Percentiles rank a stretch among this genome's conserved stretches.
phyloP scores from a whole-genome alignment of 2,329 filamentous ascomycete genomes.

The Nemania sp. region DNA sequence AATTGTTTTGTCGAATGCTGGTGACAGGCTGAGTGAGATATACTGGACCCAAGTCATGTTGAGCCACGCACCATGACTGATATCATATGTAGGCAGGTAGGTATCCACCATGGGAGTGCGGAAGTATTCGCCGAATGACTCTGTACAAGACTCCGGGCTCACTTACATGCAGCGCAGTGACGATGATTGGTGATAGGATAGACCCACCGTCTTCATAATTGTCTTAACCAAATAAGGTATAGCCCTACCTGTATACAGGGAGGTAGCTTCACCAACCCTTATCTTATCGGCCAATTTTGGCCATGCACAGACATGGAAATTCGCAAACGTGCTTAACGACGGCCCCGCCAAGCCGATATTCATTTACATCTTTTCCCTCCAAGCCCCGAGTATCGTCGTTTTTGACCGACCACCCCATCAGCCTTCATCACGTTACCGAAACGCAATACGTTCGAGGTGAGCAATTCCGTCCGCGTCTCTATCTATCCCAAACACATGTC shows the following conservation, averaged over 20 bases:
- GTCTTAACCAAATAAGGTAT: background rate
- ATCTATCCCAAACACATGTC: background rate
- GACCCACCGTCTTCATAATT: background rate
- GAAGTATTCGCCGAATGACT: background rate
- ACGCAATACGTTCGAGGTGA: constrained; percentile 45
- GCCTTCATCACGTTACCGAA: constrained; percentile 73
- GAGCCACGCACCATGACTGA: background rate
- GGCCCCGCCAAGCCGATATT: constrained; percentile 24
- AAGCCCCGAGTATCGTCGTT: constrained; percentile 12
- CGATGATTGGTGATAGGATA: constrained; percentile 1
- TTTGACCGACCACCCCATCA: constrained; percentile 22
- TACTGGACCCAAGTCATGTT: background rate
- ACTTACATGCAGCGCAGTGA: too few relatives aligned
- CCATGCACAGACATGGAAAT: constrained; percentile 23
- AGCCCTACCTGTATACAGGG: background rate
- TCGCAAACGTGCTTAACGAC: constrained; percentile 5
- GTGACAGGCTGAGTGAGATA: too few relatives aligned
- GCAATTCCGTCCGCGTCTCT: background rate
- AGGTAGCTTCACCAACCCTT: constrained; percentile 21
- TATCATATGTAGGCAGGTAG: too few relatives aligned
- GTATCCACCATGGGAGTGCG: too few relatives aligned
- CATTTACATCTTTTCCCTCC: constrained; percentile 18
- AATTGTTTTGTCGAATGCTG: too few relatives aligned
- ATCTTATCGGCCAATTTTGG: constrained; percentile 29
- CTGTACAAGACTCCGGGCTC: background rate